Evolutionary conservation across 176 grass and related monocot genomes (phyloP).

Genomic region (Phoenix dactylifera): DNA sequence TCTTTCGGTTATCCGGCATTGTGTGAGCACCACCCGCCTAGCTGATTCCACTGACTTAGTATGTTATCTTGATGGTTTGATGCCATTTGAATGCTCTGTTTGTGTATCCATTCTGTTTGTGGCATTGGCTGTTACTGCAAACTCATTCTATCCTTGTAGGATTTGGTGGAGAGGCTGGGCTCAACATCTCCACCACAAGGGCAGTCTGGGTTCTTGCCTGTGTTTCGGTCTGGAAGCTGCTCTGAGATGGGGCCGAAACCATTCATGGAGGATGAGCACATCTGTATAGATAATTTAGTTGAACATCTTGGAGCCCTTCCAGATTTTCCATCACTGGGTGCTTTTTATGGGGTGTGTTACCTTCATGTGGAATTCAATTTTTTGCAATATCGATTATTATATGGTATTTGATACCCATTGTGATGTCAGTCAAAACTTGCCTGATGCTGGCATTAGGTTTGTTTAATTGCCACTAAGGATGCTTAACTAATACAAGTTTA

Average conservation of each 20-base stretch:
- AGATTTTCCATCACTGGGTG: conserved; percentile 54
- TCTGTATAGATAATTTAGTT: conserved; percentile 71
- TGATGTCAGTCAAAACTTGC: too few species aligned
- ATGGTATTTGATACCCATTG: too few species aligned
- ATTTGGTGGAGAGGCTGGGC: conserved; percentile 46
- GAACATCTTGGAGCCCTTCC: conserved; percentile 37
- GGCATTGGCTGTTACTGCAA: neutral
- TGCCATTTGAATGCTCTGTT: neutral
- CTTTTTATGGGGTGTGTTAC: conserved; percentile 86
- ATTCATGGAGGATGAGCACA: conserved; percentile 91
- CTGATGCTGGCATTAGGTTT: too few species aligned
- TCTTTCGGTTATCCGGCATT: conserved; percentile 59
- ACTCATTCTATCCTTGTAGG: conserved; percentile 30
- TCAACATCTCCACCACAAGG: conserved; percentile 66
- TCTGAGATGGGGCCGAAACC: conserved; percentile 60
- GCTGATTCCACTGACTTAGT: conserved; percentile 51
- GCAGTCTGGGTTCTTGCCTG: conserved; percentile 37
- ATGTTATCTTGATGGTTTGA: neutral
- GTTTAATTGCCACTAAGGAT: too few species aligned
- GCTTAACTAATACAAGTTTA: too few species aligned
- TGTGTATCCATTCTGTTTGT: neutral
- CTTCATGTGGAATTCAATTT: conserved; percentile 9
- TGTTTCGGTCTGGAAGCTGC: conserved; percentile 77
- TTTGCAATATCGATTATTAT: too few species aligned
- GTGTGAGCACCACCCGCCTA: conserved; percentile 50